Evolutionary conservation across 2,329 filamentous ascomycete genomes (phyloP).

Genomic region (Diaporthe sp.): DNA sequence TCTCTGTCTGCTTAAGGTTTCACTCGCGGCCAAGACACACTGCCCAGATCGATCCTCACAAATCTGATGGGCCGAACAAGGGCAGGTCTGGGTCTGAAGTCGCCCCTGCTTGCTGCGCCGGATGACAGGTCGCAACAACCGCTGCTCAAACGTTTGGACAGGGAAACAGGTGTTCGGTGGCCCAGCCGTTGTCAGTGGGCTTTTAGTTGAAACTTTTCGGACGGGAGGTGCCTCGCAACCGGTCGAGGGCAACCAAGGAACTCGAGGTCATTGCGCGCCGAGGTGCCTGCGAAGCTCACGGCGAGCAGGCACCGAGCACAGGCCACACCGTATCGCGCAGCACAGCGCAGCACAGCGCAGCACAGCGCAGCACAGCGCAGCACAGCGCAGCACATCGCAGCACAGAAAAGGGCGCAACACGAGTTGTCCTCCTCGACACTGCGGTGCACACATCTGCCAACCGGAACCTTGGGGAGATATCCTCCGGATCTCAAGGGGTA

Average conservation of each 20-base stretch:
- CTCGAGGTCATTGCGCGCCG: constrained; percentile 2
- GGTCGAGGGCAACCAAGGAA: neutral
- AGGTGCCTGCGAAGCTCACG: neutral
- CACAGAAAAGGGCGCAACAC: neutral
- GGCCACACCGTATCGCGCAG: neutral
- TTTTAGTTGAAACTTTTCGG: constrained; percentile 3
- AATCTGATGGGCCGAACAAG: constrained; percentile 3
- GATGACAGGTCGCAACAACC: constrained; percentile 21
- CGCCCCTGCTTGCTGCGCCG: constrained; percentile 5
- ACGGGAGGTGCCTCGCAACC: neutral
- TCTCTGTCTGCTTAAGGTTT: constrained; percentile 16
- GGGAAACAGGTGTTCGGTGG: constrained; percentile 9
- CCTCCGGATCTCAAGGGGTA: constrained; percentile 10
- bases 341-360: neutral
- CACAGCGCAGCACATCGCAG: neutral
- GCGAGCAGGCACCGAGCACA: neutral
- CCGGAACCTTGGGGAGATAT: neutral
- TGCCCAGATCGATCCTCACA: constrained; percentile 16
- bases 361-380: neutral
- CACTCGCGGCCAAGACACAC: constrained; percentile 4
- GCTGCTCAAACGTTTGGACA: neutral
- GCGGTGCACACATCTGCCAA: neutral
- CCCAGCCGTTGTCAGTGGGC: constrained; percentile 10
- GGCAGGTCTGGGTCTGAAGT: constrained; percentile 5
- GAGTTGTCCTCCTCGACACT: neutral